These are phyloP conservation scores for Tanacetum coccineum DNA, from an alignment of 129 eudicot genomes.

Conservation along the genomic window DNA sequence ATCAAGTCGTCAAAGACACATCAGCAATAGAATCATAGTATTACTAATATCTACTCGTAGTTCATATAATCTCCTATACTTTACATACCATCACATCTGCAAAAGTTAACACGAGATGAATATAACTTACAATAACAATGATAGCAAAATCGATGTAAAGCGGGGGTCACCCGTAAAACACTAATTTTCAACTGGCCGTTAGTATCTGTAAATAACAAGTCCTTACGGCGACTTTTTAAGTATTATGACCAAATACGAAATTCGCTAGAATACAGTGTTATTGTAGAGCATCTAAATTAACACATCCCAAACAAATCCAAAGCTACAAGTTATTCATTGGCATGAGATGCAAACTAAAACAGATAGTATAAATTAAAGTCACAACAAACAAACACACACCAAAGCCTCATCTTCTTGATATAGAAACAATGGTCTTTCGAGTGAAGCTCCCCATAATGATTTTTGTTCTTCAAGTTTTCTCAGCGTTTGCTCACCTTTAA, in stretches of 20 bases:
- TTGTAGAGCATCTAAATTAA: constrained; percentile 21
- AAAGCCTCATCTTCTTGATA: background rate
- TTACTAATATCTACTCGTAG: too few species aligned
- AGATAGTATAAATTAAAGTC: background rate
- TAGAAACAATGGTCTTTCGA: constrained; percentile 1
- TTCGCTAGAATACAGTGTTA: constrained; percentile 21
- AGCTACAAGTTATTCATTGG: constrained; percentile 35
- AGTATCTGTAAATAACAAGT: background rate
- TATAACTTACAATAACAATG: too few species aligned
- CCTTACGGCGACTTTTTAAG: background rate
- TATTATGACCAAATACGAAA: background rate
- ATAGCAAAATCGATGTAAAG: too few species aligned
- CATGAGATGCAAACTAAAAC: constrained; percentile 30
- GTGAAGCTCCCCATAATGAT: constrained; percentile 16
- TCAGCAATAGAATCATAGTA: too few species aligned
- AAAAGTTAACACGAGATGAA: too few species aligned
- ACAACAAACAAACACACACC: constrained; percentile 14
- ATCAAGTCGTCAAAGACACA: too few species aligned
- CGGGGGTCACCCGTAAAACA: too few species aligned
- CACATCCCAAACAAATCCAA: constrained; percentile 33
- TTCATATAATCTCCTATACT: too few species aligned
- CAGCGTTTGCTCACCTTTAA: constrained; percentile 27
- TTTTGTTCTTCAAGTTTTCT: constrained; percentile 18
- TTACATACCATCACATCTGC: too few species aligned
- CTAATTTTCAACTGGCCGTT: too few species aligned